Base-by-base conservation (phyloP, 257 asterid species). In the Scutellaria barbata region DNA sequence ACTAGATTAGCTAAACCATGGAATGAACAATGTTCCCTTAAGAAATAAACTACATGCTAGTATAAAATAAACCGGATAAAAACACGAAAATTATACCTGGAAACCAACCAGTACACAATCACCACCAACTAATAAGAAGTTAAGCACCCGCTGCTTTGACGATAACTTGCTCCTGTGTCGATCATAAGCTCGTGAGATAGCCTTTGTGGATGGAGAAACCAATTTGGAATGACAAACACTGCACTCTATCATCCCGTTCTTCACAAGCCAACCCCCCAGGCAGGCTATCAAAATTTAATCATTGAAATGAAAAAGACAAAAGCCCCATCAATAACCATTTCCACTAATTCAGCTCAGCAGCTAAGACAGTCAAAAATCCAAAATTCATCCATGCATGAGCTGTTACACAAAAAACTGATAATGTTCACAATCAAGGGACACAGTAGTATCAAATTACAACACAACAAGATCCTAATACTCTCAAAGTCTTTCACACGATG, bases 171-270 rank as follows among this genome's bases (percentile, higher is more conserved):
- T 83, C 83, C 90, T 82, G 50, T 88, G 90, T 53, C 39, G 81
- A 68, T 86, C 95, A 84, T 88, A 88, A 42, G 95, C 95, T 75
- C 92, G 86, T 59, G 95, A 83, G 66, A 88, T 69, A 39, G 87
- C 62, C 79, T 86, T 88, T 12, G 86, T 63, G 65, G 92, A 68
- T 47, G 95, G 95, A 43, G 88, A 71, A 42, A 83, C 92, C 66
- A 88, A 72, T 82, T 84, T 86, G 86, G 95, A 86, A 83, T 88
- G 95, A 84, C 95, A 88, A 88, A 86, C 90, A 68, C 90, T 87
- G 74, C 95, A 88, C 84, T 88, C 92, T 81, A 83, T 82, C 92
- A 86, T 88, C 85, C 95, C 95, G 83, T 74, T 82, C 76, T 79
- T 81, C 88, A 82, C 83, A 73, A 47, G 74, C 80, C 83, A 71